Evolutionary conservation across 805 yeast genomes (phyloP).

Genomic region (Candida hispaniensis): DNA sequence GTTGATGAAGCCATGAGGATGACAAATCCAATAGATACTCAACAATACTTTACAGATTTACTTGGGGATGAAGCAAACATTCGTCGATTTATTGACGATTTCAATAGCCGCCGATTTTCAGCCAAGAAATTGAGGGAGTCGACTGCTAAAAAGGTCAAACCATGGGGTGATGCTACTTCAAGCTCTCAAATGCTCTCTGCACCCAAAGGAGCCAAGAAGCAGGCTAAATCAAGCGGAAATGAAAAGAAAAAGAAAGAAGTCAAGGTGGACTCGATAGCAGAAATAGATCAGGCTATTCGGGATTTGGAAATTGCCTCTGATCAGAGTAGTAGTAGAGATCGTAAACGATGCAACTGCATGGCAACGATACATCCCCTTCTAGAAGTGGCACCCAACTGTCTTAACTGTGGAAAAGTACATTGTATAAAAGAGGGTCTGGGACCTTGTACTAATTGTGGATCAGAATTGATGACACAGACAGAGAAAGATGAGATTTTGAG

Average conservation of each 20-base stretch:
- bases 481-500: constrained; percentile 48
- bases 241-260: constrained; percentile 23
- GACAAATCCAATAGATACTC: constrained; percentile 7
- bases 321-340: too few relatives aligned
- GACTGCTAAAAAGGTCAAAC: constrained; percentile 31
- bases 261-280: constrained; percentile 48
- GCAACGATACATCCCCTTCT: constrained; percentile 81
- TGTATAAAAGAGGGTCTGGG: constrained; percentile 85
- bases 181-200: constrained; percentile 2
- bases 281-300: constrained; percentile 51
- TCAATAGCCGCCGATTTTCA: constrained; percentile 9
- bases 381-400: constrained; percentile 85
- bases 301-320: constrained; percentile 35
- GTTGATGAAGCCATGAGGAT: constrained; percentile 8
- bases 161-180: neutral
- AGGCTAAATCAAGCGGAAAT: neutral
- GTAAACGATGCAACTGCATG: constrained; percentile 62
- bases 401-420: constrained; percentile 88
- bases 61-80: constrained; percentile 7
- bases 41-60: constrained; percentile 1
- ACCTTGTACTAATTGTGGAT: constrained; percentile 77
- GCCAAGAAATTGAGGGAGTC: constrained; percentile 21
- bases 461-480: constrained; percentile 48
- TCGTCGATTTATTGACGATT: constrained; percentile 5
- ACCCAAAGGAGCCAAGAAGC: constrained; percentile 1